Base-by-base conservation (phyloP, 2,329 filamentous ascomycete genomes). In the Aspergillus unguis region DNA sequence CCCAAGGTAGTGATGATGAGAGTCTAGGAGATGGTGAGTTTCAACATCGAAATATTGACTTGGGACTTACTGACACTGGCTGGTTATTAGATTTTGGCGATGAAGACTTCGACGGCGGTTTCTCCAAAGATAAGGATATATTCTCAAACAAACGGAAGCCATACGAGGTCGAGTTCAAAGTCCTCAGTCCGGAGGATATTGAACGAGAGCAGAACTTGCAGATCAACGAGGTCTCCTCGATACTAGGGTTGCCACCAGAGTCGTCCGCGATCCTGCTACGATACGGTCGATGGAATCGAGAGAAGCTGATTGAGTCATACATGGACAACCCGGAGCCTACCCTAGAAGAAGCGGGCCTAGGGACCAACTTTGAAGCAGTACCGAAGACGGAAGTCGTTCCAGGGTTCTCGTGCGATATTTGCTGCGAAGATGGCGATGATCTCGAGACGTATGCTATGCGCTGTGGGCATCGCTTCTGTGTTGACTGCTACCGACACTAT, bases 271-370 rank as follows among this genome's bases (percentile, higher is more conserved):
- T 99, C 48, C 79, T 99, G 37, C 78, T 99, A 54, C 87, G 94
- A 43, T 84, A 94, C 72, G 90, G 89, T 62, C 83, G 91, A 66
- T 99, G 94, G 94, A 97, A 97, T 72, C 94, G 96, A 71, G 94
- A 99, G 69, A 85, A 89, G 36, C 72, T 99, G 61, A 92, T 97
- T 52, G 94, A 99, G 66, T 86, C 90, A 58, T 97, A 97, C 72
- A 96, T 99, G 92, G 92, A 99, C 59, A 83, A 83, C 46, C 85
- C 88, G 3, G 84, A 88, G 54, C 83, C 87, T 65, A 84, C 94
- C 2, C 76, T 97, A 32, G 91, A 96, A 64, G 85, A 85, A 55
- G 92, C 92, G 10, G 94, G 94, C 0, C 75, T 99, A 29, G 87
- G 86, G 33, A 81, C 85, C 50, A 83, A 78, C 55, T 78, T 82